Base-by-base conservation (phyloP, 495 filamentous ascomycete genomes). In the Neurospora africana region DNA sequence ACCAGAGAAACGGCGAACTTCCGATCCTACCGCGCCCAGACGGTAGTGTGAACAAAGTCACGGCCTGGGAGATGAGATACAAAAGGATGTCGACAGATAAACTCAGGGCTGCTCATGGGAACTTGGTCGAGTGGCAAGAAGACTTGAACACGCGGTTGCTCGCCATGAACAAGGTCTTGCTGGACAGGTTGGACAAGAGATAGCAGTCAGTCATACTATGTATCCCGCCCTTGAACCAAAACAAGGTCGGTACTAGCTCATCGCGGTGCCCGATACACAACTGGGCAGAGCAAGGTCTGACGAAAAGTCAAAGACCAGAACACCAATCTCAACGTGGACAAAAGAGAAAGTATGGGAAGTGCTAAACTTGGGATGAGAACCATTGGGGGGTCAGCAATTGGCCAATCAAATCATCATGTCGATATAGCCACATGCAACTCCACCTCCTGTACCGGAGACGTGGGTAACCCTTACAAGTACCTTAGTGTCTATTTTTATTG, bases 81-180 rank as follows among this genome's bases (percentile, higher is more conserved):
- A 23, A 21, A 17, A 70, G 21, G n/a, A 75, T 76, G 75, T 8
- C 4, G 1, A 43, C 21, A 0, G 21, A 36, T 4, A 21, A 47
- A 23, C 69, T 78, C 38, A 38, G 69, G 7, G 41, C 17, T 11
- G 33, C 69, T 11, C 74, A 77, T 37, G 21, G 44, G 70, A 37
- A 72, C 17, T 17, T 78, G 68, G 33, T 53, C 10, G 44, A 73
- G 44, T 70, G 72, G 74, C 74, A 74, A 71, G 74, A 76, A 37
- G 74, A 78, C 44, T 13, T 75, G 70, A 72, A 30, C 13, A 77
- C 69, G 35, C 36, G 72, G 53, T 30, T 72, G 33, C 23, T 74
- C 38, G 74, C 77, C 17, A 76, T 78, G 72, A 75, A 77, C 41
- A 40, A 21, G 35, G 74, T 76, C 4, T 17, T 78, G 33, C 5